phyloP scores from a whole-genome alignment of 73 alveolate genomes.

The Paramecium sonneborni region DNA sequence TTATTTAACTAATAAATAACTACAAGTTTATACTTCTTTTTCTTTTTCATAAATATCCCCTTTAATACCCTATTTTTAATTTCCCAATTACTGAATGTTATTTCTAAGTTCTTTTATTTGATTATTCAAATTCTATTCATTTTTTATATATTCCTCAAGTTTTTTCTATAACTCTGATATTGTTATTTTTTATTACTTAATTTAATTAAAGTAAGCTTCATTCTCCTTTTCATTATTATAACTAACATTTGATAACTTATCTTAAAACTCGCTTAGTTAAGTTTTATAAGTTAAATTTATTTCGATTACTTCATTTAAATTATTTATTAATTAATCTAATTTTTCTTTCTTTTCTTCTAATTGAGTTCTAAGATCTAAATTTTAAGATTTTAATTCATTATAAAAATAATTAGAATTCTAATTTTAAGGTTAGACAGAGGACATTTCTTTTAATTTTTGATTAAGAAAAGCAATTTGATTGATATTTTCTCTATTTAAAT shows the following conservation, averaged over 20 bases:
- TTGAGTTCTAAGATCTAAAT: background rate
- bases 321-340: background rate
- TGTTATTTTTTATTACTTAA: background rate
- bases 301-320: background rate
- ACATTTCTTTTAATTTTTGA: background rate
- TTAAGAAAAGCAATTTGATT: background rate
- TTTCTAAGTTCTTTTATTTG: background rate
- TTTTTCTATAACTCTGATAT: background rate
- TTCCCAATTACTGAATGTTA: background rate
- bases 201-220: background rate
- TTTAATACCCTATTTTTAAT: background rate
- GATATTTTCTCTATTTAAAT: background rate
- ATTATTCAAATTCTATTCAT: background rate
- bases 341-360: background rate
- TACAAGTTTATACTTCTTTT: background rate
- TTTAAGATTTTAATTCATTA: background rate
- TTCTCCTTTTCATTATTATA: background rate
- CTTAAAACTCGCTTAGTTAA: background rate
- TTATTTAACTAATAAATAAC: conserved; percentile 1
- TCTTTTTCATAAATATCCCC: background rate
- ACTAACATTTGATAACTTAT: background rate
- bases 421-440: background rate
- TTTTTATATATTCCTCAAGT: background rate
- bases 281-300: background rate
- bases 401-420: background rate